Base-by-base conservation (phyloP, 2,329 filamentous ascomycete species). In the Cercospora zeae-maydis region DNA sequence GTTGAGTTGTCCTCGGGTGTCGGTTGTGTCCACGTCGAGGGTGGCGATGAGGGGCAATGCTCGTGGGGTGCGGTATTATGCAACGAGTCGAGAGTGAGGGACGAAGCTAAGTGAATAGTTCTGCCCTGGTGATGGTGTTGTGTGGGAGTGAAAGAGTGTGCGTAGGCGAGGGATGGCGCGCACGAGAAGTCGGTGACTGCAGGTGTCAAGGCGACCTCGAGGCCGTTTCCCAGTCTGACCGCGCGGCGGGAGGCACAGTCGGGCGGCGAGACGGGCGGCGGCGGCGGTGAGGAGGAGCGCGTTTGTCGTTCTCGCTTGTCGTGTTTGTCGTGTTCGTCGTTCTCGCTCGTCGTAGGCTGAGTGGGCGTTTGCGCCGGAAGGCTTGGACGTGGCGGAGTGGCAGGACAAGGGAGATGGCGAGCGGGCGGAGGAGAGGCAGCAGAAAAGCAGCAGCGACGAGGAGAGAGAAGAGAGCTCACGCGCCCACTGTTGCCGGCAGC, bases 41-140 rank as follows among this genome's bases (percentile, higher is more conserved):
- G 47, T 53, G 55, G 45, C n/a, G 31, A 37, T 58, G 13, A 30
- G 33, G 34, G 30, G 27, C 8, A 8, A 56, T 36, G 54, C 52
- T 54, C 58, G 59, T 14, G 37, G 37, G 24, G 34, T 8, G 39
- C 11, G 27, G 31, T 60, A 42, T 61, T 9, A 27, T 54, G 61
- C 54, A 45, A 53, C 47, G 52, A 14, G 34, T 21, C 24, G 24
- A 52, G 47, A 52, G 47, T 34, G 39, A 49, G 52, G 65, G 68
- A 69, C 69, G 71, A 68, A 64, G 66, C 73, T 73, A 73, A 74
- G 65, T 74, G 65, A 74, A 74, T 73, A 74, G 73, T 66, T 74
- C 73, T 71, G 57, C 45, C 57, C 57, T 59, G 47, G 24, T n/a
- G 30, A 6, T 52, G 47, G 11, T 30, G 24, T 52, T 31, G 45